phyloP scores from a whole-genome alignment of 106 monocot genomes.

The Dendrobium catenatum region DNA sequence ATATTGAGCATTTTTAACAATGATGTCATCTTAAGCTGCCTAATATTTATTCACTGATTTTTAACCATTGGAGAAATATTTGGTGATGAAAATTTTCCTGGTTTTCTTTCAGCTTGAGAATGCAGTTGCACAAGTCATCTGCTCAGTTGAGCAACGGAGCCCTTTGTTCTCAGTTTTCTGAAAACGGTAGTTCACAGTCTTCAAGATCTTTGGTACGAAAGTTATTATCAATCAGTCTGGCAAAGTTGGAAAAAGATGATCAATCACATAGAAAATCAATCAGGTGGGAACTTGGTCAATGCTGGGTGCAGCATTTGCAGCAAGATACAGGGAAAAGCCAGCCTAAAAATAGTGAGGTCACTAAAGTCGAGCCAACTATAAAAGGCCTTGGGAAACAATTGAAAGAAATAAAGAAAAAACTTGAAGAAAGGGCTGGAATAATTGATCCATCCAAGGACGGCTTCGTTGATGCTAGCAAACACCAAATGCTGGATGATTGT shows the following conservation, averaged over 20 bases:
- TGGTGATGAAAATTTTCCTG: slow-evolving; percentile 9
- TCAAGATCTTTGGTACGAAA: slow-evolving; percentile 25
- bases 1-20: neutral
- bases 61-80: neutral
- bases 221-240: slow-evolving; percentile 44
- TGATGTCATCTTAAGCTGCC: neutral
- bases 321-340: slow-evolving; percentile 46
- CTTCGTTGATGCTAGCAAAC: slow-evolving; percentile 11
- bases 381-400: slow-evolving; percentile 89
- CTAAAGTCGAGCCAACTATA: slow-evolving; percentile 54
- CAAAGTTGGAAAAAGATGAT: slow-evolving; percentile 45
- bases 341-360: slow-evolving; percentile 53
- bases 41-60: neutral
- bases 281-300: slow-evolving; percentile 94
- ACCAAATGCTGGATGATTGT: slow-evolving; percentile 2
- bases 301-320: slow-evolving; percentile 92
- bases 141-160: slow-evolving; percentile 15
- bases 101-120: slow-evolving; percentile 63
- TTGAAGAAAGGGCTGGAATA: slow-evolving; percentile 39
- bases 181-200: slow-evolving; percentile 34
- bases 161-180: slow-evolving; percentile 17
- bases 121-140: slow-evolving; percentile 49
- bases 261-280: slow-evolving; percentile 30
- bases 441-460: slow-evolving; percentile 30
- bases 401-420: slow-evolving; percentile 85